Evolutionary conservation across 1,284 basidiomycete genomes (phyloP), one percentile per base, ranked within the genome.

Genomic region (Afroboletus lepidellus): DNA sequence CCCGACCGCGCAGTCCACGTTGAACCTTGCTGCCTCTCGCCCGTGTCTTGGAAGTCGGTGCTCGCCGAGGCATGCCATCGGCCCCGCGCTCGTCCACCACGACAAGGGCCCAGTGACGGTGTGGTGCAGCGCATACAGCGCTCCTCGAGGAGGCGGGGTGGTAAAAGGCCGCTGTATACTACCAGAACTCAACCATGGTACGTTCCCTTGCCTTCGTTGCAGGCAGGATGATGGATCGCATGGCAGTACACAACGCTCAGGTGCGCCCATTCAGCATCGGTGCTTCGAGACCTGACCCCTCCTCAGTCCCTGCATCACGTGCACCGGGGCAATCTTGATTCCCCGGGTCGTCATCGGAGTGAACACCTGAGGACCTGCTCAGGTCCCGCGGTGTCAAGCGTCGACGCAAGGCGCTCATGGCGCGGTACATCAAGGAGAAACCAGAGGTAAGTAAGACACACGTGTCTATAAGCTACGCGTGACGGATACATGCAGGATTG

Each of bases 281-380:
- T 5, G 5, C 8, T 12, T 20, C 36, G 18, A n/a, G n/a, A n/a
- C n/a, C n/a, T n/a, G n/a, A n/a, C n/a, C n/a, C n/a, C n/a, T n/a
- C n/a, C n/a, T n/a, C n/a, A 16, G 79, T 50, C 84, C 83, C 3
- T 84, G 84, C 56, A 76, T 68, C 53, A 84, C 84, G 83, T 85
- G 84, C 58, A 75, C 79, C 2, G 83, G 81, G 12, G 78, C 83
- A 1, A 78, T 81, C 33, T 57, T 83, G 47, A 82, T 84, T 24
- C 79, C 78, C 5, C 75, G 82, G 11, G 76, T 84, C 8, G 81
- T 86, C 16, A 77, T 85, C 41, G 81, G 80, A 7, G 83, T 84
- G 61, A 81, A 82, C 56, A 32, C 48, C 12, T 0, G 82, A 84
- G 56, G 75, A 77, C 8, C 63, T 81, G 15, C 70, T 85, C 18